These are phyloP conservation scores for Diddensiella caesifluorescens DNA, from an alignment of 805 yeast genomes.

Conservation along the genomic window DNA sequence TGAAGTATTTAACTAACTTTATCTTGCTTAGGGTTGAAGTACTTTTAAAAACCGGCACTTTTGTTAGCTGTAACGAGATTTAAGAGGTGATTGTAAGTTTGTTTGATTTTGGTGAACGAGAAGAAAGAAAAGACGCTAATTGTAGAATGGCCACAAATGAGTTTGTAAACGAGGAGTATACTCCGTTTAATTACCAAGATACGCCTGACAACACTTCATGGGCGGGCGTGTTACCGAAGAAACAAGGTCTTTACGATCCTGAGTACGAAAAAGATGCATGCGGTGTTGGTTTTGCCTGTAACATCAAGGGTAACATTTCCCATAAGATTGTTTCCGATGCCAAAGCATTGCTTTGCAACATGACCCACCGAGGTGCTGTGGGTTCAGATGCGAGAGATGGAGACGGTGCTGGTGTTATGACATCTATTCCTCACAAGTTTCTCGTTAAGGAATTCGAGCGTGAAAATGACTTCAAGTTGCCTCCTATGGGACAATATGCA, in stretches of 20 bases:
- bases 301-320: constrained; percentile 79
- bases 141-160: constrained; percentile 13
- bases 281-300: constrained; percentile 97
- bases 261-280: constrained; percentile 94
- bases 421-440: constrained; percentile 86
- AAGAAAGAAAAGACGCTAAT: not conserved
- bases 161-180: constrained; percentile 22
- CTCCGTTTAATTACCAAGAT: constrained; percentile 62
- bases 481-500: constrained; percentile 82
- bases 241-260: constrained; percentile 90
- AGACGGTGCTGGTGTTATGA: constrained; percentile 97
- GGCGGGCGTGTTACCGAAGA: constrained; percentile 84
- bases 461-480: constrained; percentile 61
- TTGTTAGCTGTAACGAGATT: too few relatives aligned
- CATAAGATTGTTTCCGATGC: constrained; percentile 95
- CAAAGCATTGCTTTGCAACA: constrained; percentile 76
- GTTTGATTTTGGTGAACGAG: not conserved
- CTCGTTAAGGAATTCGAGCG: constrained; percentile 78
- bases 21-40: too few relatives aligned
- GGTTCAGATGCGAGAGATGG: constrained; percentile 95
- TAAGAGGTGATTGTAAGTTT: not conserved
- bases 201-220: constrained; percentile 76
- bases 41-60: too few relatives aligned
- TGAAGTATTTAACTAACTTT: too few relatives aligned
- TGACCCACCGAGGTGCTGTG: constrained; percentile 99